These are phyloP conservation scores for Irineochytrium annulatum DNA, from an alignment of 192 early-diverging fungal species.

Conservation along the genomic window DNA sequence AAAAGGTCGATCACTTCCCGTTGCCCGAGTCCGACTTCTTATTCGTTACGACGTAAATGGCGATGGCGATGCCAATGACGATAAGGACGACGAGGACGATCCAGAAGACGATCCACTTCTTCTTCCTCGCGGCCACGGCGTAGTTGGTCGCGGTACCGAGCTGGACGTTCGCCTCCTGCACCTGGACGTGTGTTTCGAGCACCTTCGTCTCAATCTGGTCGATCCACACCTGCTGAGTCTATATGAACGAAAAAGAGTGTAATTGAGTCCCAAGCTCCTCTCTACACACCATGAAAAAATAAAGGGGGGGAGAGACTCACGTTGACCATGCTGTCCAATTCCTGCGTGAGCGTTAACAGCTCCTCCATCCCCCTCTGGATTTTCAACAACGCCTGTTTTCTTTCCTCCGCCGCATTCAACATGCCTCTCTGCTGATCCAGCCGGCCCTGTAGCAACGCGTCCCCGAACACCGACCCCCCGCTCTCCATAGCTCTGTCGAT, in stretches of 20 bases:
- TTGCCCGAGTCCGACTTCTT: not conserved
- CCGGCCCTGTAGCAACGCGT: not conserved
- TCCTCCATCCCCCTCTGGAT: not conserved
- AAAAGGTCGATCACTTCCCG: no score
- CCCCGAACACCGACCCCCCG: not conserved
- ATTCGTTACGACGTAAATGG: not conserved
- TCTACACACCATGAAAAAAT: no score
- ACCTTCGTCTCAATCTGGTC: no score
- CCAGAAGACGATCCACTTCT: not conserved
- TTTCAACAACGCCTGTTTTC: not conserved
- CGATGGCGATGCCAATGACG: not conserved
- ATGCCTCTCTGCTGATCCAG: not conserved
- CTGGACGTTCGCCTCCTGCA: no score
- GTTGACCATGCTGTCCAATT: not conserved
- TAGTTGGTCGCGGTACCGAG: not conserved
- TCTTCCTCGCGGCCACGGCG: not conserved
- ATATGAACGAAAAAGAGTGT: no score
- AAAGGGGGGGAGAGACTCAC: not conserved
- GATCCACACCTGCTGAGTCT: no score
- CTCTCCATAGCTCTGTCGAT: slow-evolving; percentile 12
- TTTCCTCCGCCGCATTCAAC: not conserved
- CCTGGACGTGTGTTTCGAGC: no score
- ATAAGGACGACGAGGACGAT: not conserved
- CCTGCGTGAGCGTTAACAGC: not conserved
- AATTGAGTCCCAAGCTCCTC: no score